Evolutionary conservation across 495 filamentous ascomycete genomes (phyloP).

Genomic region (Parmelia sp.): DNA sequence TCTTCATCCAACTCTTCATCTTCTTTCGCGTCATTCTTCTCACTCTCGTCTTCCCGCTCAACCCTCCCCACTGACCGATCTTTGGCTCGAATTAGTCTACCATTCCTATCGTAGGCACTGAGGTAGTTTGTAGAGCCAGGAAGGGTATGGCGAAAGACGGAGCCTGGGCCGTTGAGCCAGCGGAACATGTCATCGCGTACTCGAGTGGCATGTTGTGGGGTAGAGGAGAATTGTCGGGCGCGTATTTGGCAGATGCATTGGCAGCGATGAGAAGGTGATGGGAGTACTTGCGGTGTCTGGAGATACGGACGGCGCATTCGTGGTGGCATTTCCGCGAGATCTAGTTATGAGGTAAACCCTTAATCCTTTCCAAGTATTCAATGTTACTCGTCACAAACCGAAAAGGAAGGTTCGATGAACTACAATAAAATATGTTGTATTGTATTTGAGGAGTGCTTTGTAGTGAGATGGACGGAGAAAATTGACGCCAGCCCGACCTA

Average conservation of each 20-base stretch:
- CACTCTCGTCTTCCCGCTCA: conserved; percentile 21
- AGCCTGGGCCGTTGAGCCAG: conserved; percentile 60
- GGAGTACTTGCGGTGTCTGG: conserved; percentile 3
- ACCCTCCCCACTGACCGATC: conserved; percentile 3
- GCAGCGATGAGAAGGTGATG: conserved; percentile 7
- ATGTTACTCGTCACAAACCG: too few species aligned
- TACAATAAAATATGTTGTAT: not conserved
- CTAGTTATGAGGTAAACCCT: not conserved
- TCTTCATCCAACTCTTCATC: conserved; percentile 15
- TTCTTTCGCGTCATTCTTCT: conserved; percentile 15
- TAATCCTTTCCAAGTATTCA: not conserved
- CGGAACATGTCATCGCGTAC: conserved; percentile 54
- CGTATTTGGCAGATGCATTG: conserved; percentile 19
- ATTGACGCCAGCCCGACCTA: not conserved
- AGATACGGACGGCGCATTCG: conserved; percentile 14
- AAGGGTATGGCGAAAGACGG: conserved; percentile 47
- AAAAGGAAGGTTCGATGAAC: not conserved
- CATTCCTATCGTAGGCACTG: conserved; percentile 40
- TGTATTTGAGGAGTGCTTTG: not conserved
- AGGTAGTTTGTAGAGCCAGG: conserved; percentile 63
- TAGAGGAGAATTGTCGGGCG: conserved; percentile 43
- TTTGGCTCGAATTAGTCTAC: conserved; percentile 34
- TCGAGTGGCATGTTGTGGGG: conserved; percentile 38
- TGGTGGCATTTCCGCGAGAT: conserved; percentile 18
- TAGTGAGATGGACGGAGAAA: conserved; percentile 1